These are phyloP conservation scores for Protoeuglena noctilucae DNA, from an alignment of 139 green algal genomes.

Conservation along the genomic window DNA sequence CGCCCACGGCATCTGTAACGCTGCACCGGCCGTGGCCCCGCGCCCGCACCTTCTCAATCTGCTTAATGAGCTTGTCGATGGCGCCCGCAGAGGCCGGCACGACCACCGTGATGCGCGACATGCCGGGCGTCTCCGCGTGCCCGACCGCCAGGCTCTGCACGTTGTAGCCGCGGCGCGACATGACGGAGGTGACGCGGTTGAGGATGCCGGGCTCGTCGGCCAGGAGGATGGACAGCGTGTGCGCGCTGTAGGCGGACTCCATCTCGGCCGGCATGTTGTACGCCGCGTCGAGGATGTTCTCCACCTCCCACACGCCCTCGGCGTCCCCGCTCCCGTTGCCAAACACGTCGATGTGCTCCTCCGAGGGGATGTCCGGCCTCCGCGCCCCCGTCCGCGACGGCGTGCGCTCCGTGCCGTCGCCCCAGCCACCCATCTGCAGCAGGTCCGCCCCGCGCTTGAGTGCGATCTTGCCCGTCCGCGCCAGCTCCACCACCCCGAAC, in stretches of 20 bases:
- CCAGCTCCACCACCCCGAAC: slow-evolving; percentile 69
- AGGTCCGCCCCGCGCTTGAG: slow-evolving; percentile 57
- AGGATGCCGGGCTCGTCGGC: slow-evolving; percentile 78
- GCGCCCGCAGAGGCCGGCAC: slow-evolving; percentile 48
- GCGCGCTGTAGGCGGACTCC: slow-evolving; percentile 25
- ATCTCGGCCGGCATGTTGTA: slow-evolving; percentile 16
- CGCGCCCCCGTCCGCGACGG: neutral
- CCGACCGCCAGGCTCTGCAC: slow-evolving; percentile 90
- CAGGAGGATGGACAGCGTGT: slow-evolving; percentile 81
- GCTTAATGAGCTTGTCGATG: slow-evolving; percentile 76
- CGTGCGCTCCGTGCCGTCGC: slow-evolving; percentile 5
- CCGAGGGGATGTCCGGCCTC: no score
- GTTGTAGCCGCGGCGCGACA: slow-evolving; percentile 94
- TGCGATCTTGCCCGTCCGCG: slow-evolving; percentile 77
- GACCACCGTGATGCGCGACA: slow-evolving; percentile 82
- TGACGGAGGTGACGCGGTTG: slow-evolving; percentile 86
- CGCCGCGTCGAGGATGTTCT: slow-evolving; percentile 47
- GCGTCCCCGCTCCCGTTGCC: neutral
- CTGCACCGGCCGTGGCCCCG: no score
- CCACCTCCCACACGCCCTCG: slow-evolving; percentile 23
- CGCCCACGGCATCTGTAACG: slow-evolving; percentile 57
- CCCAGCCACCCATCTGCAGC: slow-evolving; percentile 29
- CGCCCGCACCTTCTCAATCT: slow-evolving; percentile 85
- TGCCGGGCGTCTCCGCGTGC: slow-evolving; percentile 50
- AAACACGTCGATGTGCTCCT: no score